Evolutionary conservation across 148 eudicot species (phyloP), one percentile per base, ranked within the genome.

Genomic region (Heliosperma pusillum): DNA sequence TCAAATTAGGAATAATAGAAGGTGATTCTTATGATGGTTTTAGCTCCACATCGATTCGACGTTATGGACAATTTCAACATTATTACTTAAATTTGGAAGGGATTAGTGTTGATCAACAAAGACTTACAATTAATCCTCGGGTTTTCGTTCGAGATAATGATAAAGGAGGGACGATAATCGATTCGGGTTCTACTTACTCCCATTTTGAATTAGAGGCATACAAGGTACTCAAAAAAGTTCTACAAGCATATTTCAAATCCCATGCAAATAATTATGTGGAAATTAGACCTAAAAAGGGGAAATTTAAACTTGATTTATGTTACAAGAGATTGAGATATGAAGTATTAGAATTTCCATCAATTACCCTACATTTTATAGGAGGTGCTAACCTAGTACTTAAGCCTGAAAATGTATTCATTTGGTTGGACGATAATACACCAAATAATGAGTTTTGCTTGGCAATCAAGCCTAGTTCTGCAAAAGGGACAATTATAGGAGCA

Each of bases 21-120:
- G 44, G 8, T 22, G 29, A 22, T 22, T 26, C 55, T 5, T 7
- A 24, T 5, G 75, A 44, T 2, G 60, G 44, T 8, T 70, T 52
- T 56, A 26, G 20, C 40, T 3, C 67, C 30, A 42, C 40, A 1
- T 19, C 9, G 1, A 22, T 61, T n/a, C 22, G 13, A 30, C 25
- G 6, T 15, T n/a, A 20, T 44, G 40, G 6, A 3, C 12, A 5
- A 2, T 3, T 7, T 2, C 6, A 1, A 12, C 33, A 25, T n/a
- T 62, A 64, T 19, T 74, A 17, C 69, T 74, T 64, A 11, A 9
- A 9, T 6, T 26, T 60, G 70, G 44, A 24, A 61, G 69, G 70
- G 45, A 64, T 63, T 1, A 57, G 65, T 10, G 66, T 72, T 4
- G 53, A 5, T 1, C 22, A 44, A 2, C 19, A 56, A 26, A 57